Percentiles rank a stretch among this genome's conserved stretches.
These are phyloP conservation scores for Grosmannia serpens DNA, from an alignment of 2,329 filamentous ascomycete species.

Conservation along the genomic window DNA sequence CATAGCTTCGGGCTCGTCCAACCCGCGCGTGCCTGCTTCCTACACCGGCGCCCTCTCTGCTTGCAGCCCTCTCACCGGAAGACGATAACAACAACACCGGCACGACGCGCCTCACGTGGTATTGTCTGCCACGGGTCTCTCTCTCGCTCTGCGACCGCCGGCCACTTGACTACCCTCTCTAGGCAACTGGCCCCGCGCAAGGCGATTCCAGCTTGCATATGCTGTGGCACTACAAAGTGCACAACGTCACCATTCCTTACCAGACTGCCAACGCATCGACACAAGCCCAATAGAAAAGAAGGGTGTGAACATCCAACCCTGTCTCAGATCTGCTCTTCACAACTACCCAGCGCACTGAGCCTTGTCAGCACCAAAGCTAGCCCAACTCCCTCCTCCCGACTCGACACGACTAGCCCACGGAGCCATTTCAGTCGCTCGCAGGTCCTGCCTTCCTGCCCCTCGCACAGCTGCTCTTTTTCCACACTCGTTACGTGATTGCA, in stretches of 20 bases:
- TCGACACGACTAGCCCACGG: neutral
- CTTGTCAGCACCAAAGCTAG: neutral
- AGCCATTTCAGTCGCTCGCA: neutral
- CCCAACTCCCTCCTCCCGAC: neutral
- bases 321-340: conserved; percentile 26
- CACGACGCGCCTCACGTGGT: conserved; percentile 1
- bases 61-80: neutral
- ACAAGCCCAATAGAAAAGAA: conserved; percentile 44
- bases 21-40: neutral
- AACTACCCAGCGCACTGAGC: conserved; percentile 2
- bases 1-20: neutral
- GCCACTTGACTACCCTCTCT: neutral
- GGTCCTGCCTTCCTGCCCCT: neutral
- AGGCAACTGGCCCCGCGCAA: conserved; percentile 2
- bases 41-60: neutral
- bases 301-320: conserved; percentile 34
- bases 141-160: neutral
- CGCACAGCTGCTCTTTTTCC: neutral
- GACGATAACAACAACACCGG: neutral
- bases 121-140: neutral
- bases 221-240: conserved; percentile 42
- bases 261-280: conserved; percentile 50
- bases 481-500: neutral
- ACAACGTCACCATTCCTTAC: conserved; percentile 37
- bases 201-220: conserved; percentile 46